Evolutionary conservation across 225 moss, liverwort and hornwort species (phyloP).

Genomic region (Anthoceros angustus): DNA sequence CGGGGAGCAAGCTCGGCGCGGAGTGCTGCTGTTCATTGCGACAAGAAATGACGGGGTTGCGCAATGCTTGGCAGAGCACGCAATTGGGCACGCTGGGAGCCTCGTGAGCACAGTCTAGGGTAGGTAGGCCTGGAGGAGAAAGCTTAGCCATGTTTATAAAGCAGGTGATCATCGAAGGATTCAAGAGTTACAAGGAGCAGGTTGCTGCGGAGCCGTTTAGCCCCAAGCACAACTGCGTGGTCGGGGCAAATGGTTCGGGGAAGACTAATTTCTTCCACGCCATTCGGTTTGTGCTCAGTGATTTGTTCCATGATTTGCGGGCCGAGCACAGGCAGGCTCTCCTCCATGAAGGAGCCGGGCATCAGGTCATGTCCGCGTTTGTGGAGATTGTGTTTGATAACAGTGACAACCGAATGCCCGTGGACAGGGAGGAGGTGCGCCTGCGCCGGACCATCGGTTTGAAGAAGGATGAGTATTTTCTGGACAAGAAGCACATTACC

Average conservation of each 20-base stretch:
- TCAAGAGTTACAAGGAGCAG: slow-evolving; percentile 96
- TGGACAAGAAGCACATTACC: slow-evolving; percentile 97
- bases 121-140: neutral
- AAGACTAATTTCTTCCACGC: slow-evolving; percentile 96
- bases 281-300: slow-evolving; percentile 86
- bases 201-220: slow-evolving; percentile 81
- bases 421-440: slow-evolving; percentile 90
- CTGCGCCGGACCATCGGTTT: slow-evolving; percentile 78
- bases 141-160: slow-evolving; percentile 22
- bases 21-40: too few relatives aligned
- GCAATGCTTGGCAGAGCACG: too few relatives aligned
- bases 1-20: too few relatives aligned
- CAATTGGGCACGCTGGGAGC: too few relatives aligned
- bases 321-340: slow-evolving; percentile 90
- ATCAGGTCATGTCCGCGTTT: slow-evolving; percentile 92
- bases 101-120: neutral
- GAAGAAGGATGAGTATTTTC: slow-evolving; percentile 93
- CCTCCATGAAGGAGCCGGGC: slow-evolving; percentile 85
- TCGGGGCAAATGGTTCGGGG: slow-evolving; percentile 92
- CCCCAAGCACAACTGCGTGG: slow-evolving; percentile 84
- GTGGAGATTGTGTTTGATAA: slow-evolving; percentile 97
- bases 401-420: slow-evolving; percentile 89
- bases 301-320: slow-evolving; percentile 81
- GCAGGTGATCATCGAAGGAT: slow-evolving; percentile 79
- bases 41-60: too few relatives aligned